Evolutionary conservation across 805 yeast genomes (phyloP).

Genomic region (Wickerhamiella azyma): DNA sequence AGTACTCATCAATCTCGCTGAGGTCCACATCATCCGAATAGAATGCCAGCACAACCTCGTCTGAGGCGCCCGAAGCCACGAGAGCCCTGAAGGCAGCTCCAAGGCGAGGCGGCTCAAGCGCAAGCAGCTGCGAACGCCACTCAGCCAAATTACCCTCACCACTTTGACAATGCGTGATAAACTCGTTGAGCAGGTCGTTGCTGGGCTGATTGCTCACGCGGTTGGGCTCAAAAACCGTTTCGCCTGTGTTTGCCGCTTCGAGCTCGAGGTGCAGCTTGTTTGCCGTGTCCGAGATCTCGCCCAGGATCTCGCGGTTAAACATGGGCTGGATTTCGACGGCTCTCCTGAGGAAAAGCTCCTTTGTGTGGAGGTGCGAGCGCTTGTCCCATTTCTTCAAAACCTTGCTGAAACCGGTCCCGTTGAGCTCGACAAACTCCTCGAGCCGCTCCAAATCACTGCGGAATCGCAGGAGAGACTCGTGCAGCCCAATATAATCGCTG

Average conservation of each 20-base stretch:
- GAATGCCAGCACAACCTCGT: conserved; percentile 39
- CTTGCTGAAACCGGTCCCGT: conserved; percentile 91
- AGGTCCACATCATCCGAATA: conserved; percentile 45
- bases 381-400: conserved; percentile 98
- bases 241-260: conserved; percentile 54
- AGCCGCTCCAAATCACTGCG: conserved; percentile 77
- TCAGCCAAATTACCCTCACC: conserved; percentile 18
- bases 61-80: conserved; percentile 51
- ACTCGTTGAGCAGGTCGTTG: conserved; percentile 62
- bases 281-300: conserved; percentile 62
- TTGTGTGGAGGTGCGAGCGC: conserved; percentile 84
- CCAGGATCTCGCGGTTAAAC: conserved; percentile 78
- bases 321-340: conserved; percentile 96
- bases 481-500: conserved; percentile 65
- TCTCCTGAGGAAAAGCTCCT: conserved; percentile 78
- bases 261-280: conserved; percentile 45
- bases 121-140: conserved; percentile 31
- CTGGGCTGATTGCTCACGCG: conserved; percentile 10
- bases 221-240: conserved; percentile 23
- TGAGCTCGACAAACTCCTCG: conserved; percentile 87
- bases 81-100: conserved; percentile 50
- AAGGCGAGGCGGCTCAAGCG: conserved; percentile 1
- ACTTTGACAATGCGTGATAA: conserved; percentile 26
- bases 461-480: conserved; percentile 79
- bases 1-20: conserved; percentile 52